Conservation (phyloP, 2,329 filamentous ascomycete genomes). For the Claviceps maximensis region DNA sequence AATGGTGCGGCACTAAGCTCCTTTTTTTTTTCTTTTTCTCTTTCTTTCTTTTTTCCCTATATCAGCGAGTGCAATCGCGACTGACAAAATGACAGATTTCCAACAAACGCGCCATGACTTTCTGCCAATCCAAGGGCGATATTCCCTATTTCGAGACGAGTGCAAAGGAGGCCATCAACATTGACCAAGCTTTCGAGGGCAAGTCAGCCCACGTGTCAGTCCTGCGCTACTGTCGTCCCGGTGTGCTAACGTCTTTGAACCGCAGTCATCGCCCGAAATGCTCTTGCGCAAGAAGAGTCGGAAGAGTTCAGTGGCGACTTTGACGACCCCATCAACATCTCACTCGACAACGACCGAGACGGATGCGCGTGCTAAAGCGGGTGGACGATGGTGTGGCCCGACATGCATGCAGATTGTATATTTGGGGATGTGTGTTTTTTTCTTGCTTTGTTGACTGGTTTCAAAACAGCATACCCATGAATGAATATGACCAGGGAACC, state of each 20-base stretch:
- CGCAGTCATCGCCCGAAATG: slow-evolving; percentile 87
- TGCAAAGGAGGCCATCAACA: slow-evolving; percentile 96
- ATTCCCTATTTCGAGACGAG: slow-evolving; percentile 99
- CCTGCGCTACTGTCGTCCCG: neutral
- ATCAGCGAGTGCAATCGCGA: neutral
- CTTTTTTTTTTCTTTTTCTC: too few relatives aligned
- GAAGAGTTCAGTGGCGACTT: slow-evolving; percentile 97
- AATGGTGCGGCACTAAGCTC: slow-evolving; percentile 42
- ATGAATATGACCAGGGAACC: slow-evolving; percentile 1
- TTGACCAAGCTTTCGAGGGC: slow-evolving; percentile 70
- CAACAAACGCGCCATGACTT: slow-evolving; percentile 89
- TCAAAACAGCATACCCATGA: slow-evolving; percentile 6
- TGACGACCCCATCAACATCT: slow-evolving; percentile 95
- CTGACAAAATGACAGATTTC: slow-evolving; percentile 49
- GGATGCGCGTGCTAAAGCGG: slow-evolving; percentile 72
- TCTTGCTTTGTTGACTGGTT: neutral
- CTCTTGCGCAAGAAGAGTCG: slow-evolving; percentile 89
- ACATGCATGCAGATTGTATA: neutral
- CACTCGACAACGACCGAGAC: slow-evolving; percentile 85
- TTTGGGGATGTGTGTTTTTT: neutral
- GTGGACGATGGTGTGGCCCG: neutral
- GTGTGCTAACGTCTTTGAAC: neutral
- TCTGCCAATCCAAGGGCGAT: slow-evolving; percentile 92
- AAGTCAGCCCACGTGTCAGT: slow-evolving; percentile 10
- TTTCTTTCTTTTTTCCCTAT: neutral